phyloP scores from a whole-genome alignment of 768 basidiomycete species.

The Naematelia encephala region DNA sequence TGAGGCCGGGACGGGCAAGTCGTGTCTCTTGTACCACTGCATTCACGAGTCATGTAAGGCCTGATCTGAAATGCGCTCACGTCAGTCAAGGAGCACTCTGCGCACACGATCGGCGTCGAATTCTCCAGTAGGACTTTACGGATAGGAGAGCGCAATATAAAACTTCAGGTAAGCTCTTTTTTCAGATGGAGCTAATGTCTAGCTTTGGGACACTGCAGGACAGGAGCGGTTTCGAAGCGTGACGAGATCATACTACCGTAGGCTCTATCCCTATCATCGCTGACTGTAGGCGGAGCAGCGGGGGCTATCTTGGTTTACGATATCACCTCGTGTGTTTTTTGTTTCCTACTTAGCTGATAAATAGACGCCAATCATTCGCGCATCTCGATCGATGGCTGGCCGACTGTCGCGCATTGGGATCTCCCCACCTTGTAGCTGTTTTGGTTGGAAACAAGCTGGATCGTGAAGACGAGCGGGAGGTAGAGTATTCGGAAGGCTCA shows the following conservation, averaged over 20 bases:
- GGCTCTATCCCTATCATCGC: constrained; percentile 1
- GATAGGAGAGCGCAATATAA: constrained; percentile 89
- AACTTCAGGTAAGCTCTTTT: constrained; percentile 69
- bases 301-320: constrained; percentile 52
- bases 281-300: constrained; percentile 62
- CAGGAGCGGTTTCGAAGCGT: constrained; percentile 86
- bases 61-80: constrained; percentile 6
- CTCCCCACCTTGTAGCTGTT: constrained; percentile 73
- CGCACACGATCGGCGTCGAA: constrained; percentile 98
- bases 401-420: constrained; percentile 87
- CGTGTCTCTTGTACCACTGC: constrained; percentile 92
- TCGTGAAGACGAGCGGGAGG: constrained; percentile 84
- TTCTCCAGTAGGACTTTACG: constrained; percentile 92
- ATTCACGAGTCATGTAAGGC: constrained; percentile 88
- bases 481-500: constrained; percentile 92
- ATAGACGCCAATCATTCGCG: constrained; percentile 79
- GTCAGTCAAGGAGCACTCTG: constrained; percentile 88
- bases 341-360: neutral
- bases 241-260: constrained; percentile 85
- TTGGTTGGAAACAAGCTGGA: constrained; percentile 92
- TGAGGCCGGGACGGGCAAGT: constrained; percentile 96
- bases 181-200: constrained; percentile 4
- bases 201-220: constrained; percentile 97
- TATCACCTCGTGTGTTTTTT: constrained; percentile 50
- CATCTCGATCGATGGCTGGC: constrained; percentile 85